phyloP scores from a whole-genome alignment of 2,329 filamentous ascomycete species.

The Rhexocercosporidium sp. region DNA sequence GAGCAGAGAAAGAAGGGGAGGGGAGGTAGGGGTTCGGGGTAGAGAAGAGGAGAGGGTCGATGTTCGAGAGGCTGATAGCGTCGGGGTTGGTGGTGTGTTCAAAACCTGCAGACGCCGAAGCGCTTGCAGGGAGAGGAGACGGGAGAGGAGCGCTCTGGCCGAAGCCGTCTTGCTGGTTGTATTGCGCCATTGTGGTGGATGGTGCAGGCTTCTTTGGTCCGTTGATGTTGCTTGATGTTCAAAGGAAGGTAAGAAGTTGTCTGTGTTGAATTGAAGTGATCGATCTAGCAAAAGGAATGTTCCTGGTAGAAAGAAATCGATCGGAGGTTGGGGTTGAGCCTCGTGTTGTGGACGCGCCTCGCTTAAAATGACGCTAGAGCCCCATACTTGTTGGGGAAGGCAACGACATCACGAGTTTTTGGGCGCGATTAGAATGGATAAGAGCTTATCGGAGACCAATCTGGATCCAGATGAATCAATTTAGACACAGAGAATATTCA shows the following conservation, averaged over 20 bases:
- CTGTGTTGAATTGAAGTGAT: background rate
- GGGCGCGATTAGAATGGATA: background rate
- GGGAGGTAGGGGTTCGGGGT: background rate
- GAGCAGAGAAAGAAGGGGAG: background rate
- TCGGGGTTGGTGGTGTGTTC: background rate
- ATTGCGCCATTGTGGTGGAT: background rate
- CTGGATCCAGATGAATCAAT: too few relatives aligned
- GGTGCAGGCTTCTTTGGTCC: background rate
- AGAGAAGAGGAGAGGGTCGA: background rate
- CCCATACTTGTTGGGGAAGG: too few relatives aligned
- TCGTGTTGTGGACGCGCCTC: background rate
- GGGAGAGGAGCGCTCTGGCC: background rate
- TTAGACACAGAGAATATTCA: too few relatives aligned
- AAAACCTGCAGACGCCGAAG: background rate
- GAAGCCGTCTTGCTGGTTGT: background rate
- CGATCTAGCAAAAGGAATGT: background rate
- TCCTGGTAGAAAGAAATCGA: background rate
- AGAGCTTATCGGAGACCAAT: too few relatives aligned
- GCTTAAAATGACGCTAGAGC: background rate
- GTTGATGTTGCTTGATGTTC: background rate
- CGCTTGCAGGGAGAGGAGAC: background rate
- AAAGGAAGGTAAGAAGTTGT: background rate
- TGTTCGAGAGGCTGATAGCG: too few relatives aligned
- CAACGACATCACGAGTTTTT: background rate
- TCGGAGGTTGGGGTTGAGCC: background rate